phyloP scores from a whole-genome alignment of 352 stramenopile genomes.

The Phytophthora hybrid region DNA sequence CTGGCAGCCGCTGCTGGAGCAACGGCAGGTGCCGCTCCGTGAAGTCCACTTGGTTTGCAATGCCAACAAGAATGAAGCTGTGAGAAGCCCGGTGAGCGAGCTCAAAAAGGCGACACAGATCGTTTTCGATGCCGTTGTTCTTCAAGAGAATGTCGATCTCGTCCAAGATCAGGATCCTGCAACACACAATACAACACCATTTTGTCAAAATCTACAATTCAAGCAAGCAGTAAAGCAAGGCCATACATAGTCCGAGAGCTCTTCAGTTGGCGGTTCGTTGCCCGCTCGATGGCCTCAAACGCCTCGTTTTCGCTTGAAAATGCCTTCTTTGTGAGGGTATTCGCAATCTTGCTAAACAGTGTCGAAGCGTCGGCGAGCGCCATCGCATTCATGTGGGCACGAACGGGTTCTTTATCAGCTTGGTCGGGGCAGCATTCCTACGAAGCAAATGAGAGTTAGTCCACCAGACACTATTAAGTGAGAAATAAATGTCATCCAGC shows the following conservation, averaged over 20 bases:
- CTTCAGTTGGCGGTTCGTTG: conserved; percentile 53
- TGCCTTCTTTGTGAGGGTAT: conserved; percentile 54
- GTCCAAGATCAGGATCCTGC: conserved; percentile 78
- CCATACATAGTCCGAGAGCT: conserved; percentile 64
- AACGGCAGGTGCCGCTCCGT: conserved; percentile 79
- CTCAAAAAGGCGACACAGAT: conserved; percentile 83
- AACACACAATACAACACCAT: too few species aligned
- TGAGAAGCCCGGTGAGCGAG: conserved; percentile 65
- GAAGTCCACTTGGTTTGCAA: conserved; percentile 89
- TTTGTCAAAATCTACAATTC: not conserved
- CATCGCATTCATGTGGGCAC: conserved; percentile 82
- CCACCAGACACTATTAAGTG: not conserved
- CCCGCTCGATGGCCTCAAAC: conserved; percentile 72
- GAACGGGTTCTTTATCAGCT: conserved; percentile 47
- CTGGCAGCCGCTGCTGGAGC: conserved; percentile 60
- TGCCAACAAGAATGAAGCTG: conserved; percentile 80
- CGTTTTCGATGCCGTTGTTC: conserved; percentile 68
- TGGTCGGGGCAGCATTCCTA: conserved; percentile 45
- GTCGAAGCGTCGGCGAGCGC: conserved; percentile 53
- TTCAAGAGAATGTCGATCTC: conserved; percentile 84
- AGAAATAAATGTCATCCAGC: conserved; percentile 17
- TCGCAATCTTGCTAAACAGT: conserved; percentile 69
- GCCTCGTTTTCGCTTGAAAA: conserved; percentile 58
- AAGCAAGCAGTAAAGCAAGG: not conserved
- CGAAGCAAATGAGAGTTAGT: conserved; percentile 11